Evolutionary conservation across 2,329 filamentous ascomycete species (phyloP), one percentile per base, ranked within the genome.

Genomic region (Clonostachys solani): DNA sequence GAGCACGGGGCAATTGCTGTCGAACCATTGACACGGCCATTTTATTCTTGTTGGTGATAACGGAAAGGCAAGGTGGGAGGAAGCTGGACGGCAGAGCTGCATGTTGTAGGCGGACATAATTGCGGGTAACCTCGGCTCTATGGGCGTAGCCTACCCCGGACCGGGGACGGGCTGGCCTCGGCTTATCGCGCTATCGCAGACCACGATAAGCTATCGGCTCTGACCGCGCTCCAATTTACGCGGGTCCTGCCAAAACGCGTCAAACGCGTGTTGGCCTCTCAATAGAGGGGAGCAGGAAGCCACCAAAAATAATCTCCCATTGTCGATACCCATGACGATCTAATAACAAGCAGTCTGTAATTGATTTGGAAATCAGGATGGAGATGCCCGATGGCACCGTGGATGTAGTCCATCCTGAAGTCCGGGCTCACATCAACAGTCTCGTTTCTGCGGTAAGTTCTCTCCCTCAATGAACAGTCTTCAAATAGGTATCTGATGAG

Each of bases 361-460:
- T 6, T 29, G 23, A 29, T 29, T 29, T 29, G 23, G 9, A 29
- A 9, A 29, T 49, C 52, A 56, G 45, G 47, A 84, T 85, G 81
- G 80, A 84, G 64, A 59, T 71, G 49, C 64, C 62, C 53, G 78
- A 81, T 44, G 72, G 65, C 49, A 63, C 65, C 48, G 70, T 66
- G 54, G 81, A 84, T 61, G 75, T 86, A 50, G 87, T 97, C 48
- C 91, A 97, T 64, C 89, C 91, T 40, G 89, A 96, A 72, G 90
- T 96, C 59, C 86, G 92, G 62, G 91, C 92, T 29, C 89, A 96
- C 69, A 85, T 99, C 61, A 92, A 89, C 71, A 95, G 89, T 71
- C 83, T 99, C 33, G 88, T 96, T 53, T 92, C 92, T 61, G 94
- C 94, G 51, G 92, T 95, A 77, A 63, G 87, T 78, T 51, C 56